Conservation (phyloP, 306 rosid species). For the Hippophae tibetana region DNA sequence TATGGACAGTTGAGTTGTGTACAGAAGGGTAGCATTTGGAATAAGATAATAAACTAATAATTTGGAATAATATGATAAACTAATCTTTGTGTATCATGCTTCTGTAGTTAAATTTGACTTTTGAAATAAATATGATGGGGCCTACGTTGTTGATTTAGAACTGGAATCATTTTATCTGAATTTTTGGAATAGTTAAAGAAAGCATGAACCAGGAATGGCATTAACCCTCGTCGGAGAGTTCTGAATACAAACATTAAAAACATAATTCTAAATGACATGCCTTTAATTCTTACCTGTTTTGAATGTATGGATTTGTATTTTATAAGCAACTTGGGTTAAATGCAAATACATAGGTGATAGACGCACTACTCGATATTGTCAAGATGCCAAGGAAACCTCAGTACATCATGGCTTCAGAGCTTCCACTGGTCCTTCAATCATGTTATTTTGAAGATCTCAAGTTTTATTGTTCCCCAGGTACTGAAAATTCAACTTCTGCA, state of each 20-base stretch:
- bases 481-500: background rate
- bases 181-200: background rate
- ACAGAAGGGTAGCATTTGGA: background rate
- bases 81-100: background rate
- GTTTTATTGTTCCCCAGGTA: conserved; percentile 80
- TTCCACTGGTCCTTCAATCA: conserved; percentile 78
- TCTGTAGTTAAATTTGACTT: background rate
- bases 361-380: conserved; percentile 46
- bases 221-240: background rate
- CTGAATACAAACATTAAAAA: background rate
- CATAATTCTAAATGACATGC: background rate
- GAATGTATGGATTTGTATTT: background rate
- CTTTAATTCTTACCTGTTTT: background rate
- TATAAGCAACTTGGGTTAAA: conserved; percentile 14
- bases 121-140: too few relatives aligned
- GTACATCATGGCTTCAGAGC: conserved; percentile 70
- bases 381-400: conserved; percentile 75
- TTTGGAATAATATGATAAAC: too few relatives aligned
- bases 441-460: conserved; percentile 74
- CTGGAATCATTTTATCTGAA: background rate
- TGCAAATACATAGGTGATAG: conserved; percentile 55
- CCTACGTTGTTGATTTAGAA: background rate
- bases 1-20: background rate
- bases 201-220: background rate
- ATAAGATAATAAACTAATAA: too few relatives aligned